Base-by-base conservation (phyloP, 495 filamentous ascomycete species). In the Penicillium bovifimosum region DNA sequence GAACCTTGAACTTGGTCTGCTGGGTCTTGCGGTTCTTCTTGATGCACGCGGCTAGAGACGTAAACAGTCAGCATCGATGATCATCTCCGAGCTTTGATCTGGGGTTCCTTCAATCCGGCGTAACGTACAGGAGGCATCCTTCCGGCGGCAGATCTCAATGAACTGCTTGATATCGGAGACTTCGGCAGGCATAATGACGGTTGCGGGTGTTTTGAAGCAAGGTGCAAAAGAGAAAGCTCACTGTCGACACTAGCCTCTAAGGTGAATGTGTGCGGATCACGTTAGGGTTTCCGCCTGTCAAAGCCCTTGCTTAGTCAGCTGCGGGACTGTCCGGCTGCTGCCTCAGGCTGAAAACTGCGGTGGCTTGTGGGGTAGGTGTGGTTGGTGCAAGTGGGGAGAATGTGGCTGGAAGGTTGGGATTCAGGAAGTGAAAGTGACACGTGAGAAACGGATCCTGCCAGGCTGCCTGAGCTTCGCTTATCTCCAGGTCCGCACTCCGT, bases 1-100 rank as follows among this genome's bases (percentile, higher is more conserved):
- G 89, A 83, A 99, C 95, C 87, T 99, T 99, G 88, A 99, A 97
- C 84, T 99, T 99, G 84, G 90, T 91, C 80, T 91, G 86, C 72
- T 85, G 80, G 58, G 80, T 75, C 70, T 84, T 83, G 70, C 82
- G 86, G 81, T 86, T 92, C 82, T 92, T 90, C 88, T 97, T 96
- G 83, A 96, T 91, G 76, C 90, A 86, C 71, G 90, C 90, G 74
- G 90, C 95, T 96, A 68, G 60, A 28, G 41, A 44, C 44, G 16
- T 41, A 29, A 47, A 53, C 27, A 18, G 35, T 65, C 52, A 65
- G 62, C 47, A 54, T 43, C 26, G 35, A 54, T 41, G 35, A 38
- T 47, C 35, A 42, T 31, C 39, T 36, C 24, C 26, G 11, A 54
- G 18, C 39, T 34, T 42, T 54, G 56, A 17, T 17, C 33, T 38